Evolutionary conservation across 768 basidiomycete species (phyloP).

Genomic region (Lentinula sp.): DNA sequence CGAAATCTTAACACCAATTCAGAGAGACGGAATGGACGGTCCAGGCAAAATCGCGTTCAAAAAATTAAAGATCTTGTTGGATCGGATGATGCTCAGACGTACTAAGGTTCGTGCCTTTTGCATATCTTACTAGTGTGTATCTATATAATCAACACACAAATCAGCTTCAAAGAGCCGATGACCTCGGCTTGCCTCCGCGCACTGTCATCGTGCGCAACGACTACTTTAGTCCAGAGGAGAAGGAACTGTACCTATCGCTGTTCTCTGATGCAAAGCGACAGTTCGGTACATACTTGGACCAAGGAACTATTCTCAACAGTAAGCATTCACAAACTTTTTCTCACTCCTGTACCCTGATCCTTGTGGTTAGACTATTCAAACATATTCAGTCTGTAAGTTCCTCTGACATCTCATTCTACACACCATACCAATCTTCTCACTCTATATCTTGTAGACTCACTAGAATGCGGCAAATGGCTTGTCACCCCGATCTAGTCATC

Average conservation of each 20-base stretch:
- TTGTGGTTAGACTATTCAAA: constrained; percentile 75
- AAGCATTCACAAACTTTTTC: constrained; percentile 21
- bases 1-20: constrained; percentile 94
- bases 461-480: constrained; percentile 94
- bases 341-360: neutral
- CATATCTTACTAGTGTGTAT: neutral
- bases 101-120: constrained; percentile 52
- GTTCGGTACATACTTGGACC: constrained; percentile 85
- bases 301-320: constrained; percentile 93
- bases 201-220: constrained; percentile 85
- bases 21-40: constrained; percentile 79
- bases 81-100: constrained; percentile 92
- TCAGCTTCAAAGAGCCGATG: constrained; percentile 91
- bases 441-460: constrained; percentile 57
- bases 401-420: neutral
- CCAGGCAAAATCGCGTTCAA: constrained; percentile 83
- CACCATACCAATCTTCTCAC: neutral
- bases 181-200: constrained; percentile 90
- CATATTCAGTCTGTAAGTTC: constrained; percentile 72
- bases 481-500: constrained; percentile 91
- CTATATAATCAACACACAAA: neutral
- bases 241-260: constrained; percentile 86
- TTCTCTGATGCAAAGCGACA: constrained; percentile 92
- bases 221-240: constrained; percentile 95
- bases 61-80: constrained; percentile 84